Percentiles rank a stretch among this genome's conserved stretches.
These are phyloP conservation scores for Fusarium torulosum DNA, from an alignment of 2,329 filamentous ascomycete species.

Conservation along the genomic window DNA sequence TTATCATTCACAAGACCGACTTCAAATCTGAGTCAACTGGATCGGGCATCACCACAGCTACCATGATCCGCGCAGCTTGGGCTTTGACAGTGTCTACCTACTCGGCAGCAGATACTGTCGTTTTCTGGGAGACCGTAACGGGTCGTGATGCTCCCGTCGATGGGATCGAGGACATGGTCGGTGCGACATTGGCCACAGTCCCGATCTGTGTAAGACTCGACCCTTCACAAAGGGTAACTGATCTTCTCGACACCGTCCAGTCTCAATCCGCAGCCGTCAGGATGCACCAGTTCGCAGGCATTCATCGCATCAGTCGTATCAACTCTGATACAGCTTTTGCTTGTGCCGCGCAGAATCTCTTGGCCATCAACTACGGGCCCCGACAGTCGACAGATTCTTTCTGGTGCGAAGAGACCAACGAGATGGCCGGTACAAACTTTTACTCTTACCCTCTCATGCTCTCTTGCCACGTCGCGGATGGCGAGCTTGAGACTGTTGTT, in stretches of 20 bases:
- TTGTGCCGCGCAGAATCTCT: slow-evolving; percentile 40
- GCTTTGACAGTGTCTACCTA: slow-evolving; percentile 39
- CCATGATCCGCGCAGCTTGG: slow-evolving; percentile 43
- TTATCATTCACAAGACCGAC: slow-evolving; percentile 32
- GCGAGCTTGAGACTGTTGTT: slow-evolving; percentile 35
- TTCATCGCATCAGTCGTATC: slow-evolving; percentile 39
- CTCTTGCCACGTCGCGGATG: slow-evolving; percentile 35
- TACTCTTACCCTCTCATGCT: slow-evolving; percentile 46
- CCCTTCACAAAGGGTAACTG: slow-evolving; percentile 1
- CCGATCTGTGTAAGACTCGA: slow-evolving; percentile 22
- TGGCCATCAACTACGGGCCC: slow-evolving; percentile 38
- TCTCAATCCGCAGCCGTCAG: slow-evolving; percentile 26
- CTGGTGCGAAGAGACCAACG: slow-evolving; percentile 37
- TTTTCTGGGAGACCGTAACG: slow-evolving; percentile 44
- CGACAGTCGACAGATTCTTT: slow-evolving; percentile 18
- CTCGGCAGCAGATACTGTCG: slow-evolving; percentile 32
- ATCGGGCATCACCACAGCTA: slow-evolving; percentile 38
- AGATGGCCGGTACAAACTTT: slow-evolving; percentile 46
- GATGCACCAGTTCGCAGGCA: slow-evolving; percentile 28
- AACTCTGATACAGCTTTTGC: slow-evolving; percentile 30
- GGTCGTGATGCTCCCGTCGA: slow-evolving; percentile 41
- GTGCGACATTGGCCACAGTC: slow-evolving; percentile 40
- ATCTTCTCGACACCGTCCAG: slow-evolving; percentile 28
- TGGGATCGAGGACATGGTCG: slow-evolving; percentile 39
- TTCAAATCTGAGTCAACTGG: not conserved